Evolutionary conservation across 441 rosid species (phyloP), one percentile per base, ranked within the genome.

Genomic region (Croton setiger): DNA sequence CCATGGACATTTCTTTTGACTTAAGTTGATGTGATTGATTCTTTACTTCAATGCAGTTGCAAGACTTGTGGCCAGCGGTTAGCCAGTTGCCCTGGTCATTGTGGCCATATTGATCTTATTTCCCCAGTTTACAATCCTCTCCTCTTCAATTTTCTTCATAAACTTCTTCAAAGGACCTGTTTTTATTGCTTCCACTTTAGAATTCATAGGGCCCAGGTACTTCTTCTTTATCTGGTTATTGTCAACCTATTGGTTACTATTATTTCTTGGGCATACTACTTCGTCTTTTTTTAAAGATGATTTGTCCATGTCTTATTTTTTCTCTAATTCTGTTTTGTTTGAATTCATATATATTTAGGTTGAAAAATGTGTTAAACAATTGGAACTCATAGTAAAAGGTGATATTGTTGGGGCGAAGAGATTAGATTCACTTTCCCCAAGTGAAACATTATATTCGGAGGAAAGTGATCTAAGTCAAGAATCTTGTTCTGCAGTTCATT

Each of bases 41-140:
- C 12, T 15, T 62, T 7, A 35, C 62, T 56, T 64, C 35, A 63
- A 69, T 84, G 87, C 94, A 90, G 97, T 61, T 95, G 99, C 82
- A 79, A 80, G 80, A 75, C 86, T 53, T 92, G 99, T 70, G 86
- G 91, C 54, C 92, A 82, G 77, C 75, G 76, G 7, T 78, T 69
- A n/a, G 81, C 76, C 67, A 41, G 68, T 71, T 95, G 99, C 72
- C 93, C 97, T 6, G 99, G 99, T 63, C 99, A 95, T 75, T 95
- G 96, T 74, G 99, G 99, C 55, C 97, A 87, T 75, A 84, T 92
- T 9, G 91, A 89, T 66, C 94, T 95, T 58, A 80, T 92, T 72
- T 82, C 65, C 60, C 89, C 94, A 8, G 83, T 85, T 55, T 92
- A 88, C 71, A 90, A 89, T 83, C 99, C 99, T 2, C 73, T 95